A percentile compares a stretch with the other conserved stretches of the same genome.
phyloP scores from a whole-genome alignment of 306 rosid genomes.

The Prunus persica region DNA sequence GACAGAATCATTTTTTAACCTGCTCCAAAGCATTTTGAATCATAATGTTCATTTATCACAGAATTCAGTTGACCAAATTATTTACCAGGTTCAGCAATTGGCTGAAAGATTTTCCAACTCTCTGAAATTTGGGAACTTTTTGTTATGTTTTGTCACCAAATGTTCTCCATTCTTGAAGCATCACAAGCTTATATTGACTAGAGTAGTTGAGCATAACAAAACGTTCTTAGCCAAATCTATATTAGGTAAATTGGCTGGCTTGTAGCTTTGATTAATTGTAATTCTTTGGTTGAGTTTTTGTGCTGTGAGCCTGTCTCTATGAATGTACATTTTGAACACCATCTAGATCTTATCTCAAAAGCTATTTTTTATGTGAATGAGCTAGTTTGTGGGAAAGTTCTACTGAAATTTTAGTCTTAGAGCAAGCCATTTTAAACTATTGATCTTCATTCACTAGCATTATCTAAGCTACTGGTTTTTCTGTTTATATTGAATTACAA shows the following conservation, averaged over 20 bases:
- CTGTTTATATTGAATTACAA: not conserved
- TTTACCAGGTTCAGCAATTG: conserved; percentile 31
- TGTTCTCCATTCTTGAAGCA: conserved; percentile 32
- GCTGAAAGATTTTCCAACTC: conserved; percentile 30
- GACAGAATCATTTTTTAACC: conserved; percentile 40
- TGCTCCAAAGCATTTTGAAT: conserved; percentile 36
- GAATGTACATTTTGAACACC: not conserved
- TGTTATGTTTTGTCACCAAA: conserved; percentile 36
- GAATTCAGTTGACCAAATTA: conserved; percentile 36
- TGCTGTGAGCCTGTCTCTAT: not conserved
- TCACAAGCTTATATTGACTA: conserved; percentile 30
- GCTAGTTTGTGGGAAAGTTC: not conserved
- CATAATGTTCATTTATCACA: conserved; percentile 33
- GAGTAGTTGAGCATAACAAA: conserved; percentile 28
- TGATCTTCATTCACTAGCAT: too few relatives aligned
- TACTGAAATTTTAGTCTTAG: not conserved
- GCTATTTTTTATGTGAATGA: not conserved
- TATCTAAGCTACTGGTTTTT: not conserved
- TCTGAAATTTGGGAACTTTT: conserved; percentile 39
- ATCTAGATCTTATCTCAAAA: not conserved
- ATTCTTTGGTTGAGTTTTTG: not conserved
- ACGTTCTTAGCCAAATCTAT: conserved; percentile 34
- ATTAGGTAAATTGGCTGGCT: conserved; percentile 25
- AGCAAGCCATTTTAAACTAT: not conserved
- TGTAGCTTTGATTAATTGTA: conserved; percentile 24